These are phyloP conservation scores for Lipomyces anomalus DNA, from an alignment of 805 yeast species.

Conservation along the genomic window DNA sequence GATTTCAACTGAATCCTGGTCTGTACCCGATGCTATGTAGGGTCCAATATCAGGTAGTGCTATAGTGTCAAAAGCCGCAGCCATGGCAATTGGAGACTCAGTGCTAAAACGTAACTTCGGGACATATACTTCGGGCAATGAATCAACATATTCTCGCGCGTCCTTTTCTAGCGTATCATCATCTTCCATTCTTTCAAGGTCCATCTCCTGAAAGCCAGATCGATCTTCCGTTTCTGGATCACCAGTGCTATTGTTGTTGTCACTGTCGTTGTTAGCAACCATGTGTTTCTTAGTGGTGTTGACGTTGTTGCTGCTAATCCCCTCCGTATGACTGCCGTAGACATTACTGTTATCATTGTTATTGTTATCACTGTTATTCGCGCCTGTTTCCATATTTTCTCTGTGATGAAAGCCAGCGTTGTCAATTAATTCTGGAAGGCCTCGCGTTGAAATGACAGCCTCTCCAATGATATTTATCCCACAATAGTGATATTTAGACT, in stretches of 20 bases:
- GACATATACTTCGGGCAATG: neutral
- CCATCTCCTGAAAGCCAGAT: neutral
- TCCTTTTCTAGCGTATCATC: neutral
- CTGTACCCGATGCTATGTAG: constrained; percentile 42
- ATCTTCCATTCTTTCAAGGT: neutral
- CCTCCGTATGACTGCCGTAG: constrained; percentile 4
- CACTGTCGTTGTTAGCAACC: neutral
- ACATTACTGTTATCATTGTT: constrained; percentile 6
- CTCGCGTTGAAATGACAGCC: constrained; percentile 9
- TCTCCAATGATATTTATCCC: constrained; percentile 53
- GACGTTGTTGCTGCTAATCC: constrained; percentile 4
- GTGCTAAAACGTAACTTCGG: neutral
- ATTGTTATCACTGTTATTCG: neutral
- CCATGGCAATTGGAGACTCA: neutral
- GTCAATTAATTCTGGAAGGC: neutral
- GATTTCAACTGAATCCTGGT: constrained; percentile 55
- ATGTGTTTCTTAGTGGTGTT: constrained; percentile 2
- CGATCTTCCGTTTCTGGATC: neutral
- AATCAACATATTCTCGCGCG: neutral
- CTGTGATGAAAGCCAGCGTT: neutral
- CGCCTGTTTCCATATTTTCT: constrained; percentile 1
- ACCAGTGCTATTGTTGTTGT: neutral
- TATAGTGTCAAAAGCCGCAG: constrained; percentile 32
- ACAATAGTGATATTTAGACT: constrained; percentile 79
- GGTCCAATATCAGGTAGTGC: constrained; percentile 38